A percentile compares a stretch with the other conserved stretches of the same genome.
Evolutionary conservation across 108 stramenopile species (phyloP).

Genomic region (Aurantiochytrium sp.): DNA sequence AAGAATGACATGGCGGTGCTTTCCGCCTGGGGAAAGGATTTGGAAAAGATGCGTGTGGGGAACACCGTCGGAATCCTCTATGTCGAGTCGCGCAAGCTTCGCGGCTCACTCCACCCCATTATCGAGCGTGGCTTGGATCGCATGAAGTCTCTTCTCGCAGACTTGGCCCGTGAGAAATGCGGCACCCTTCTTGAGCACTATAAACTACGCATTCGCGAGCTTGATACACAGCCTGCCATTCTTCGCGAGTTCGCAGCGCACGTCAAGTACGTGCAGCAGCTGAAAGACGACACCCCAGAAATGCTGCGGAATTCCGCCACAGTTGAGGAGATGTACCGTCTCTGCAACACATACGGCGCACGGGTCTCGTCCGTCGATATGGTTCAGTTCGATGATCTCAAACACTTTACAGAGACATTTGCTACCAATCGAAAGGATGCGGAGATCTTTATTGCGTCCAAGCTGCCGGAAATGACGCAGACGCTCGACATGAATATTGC

Average conservation of each 20-base stretch:
- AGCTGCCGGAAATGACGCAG: slow-evolving; percentile 40
- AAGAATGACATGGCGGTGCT: not conserved
- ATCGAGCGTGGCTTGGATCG: slow-evolving; percentile 37
- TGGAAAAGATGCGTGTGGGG: slow-evolving; percentile 48
- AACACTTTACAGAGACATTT: slow-evolving; percentile 27
- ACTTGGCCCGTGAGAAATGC: slow-evolving; percentile 42
- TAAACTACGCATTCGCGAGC: slow-evolving; percentile 20
- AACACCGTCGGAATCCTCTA: slow-evolving; percentile 45
- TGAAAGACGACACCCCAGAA: slow-evolving; percentile 22
- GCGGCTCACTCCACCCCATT: slow-evolving; percentile 35
- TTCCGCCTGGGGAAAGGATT: slow-evolving; percentile 43
- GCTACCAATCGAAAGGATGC: slow-evolving; percentile 26
- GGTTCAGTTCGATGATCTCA: slow-evolving; percentile 45
- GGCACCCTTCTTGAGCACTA: slow-evolving; percentile 37
- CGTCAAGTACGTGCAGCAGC: slow-evolving; percentile 29
- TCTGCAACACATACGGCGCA: slow-evolving; percentile 34
- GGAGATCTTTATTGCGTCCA: slow-evolving; percentile 21
- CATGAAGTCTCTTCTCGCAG: slow-evolving; percentile 46
- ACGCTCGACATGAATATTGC: slow-evolving; percentile 40
- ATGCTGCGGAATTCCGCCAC: slow-evolving; percentile 24
- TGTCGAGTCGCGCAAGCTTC: slow-evolving; percentile 49
- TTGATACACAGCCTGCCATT: slow-evolving; percentile 27
- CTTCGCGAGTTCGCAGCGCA: slow-evolving; percentile 50
- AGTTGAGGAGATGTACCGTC: slow-evolving; percentile 48
- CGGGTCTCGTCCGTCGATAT: slow-evolving; percentile 37